These are phyloP conservation scores for Viola odorata DNA, from an alignment of 345 rosid genomes.

Conservation along the genomic window DNA sequence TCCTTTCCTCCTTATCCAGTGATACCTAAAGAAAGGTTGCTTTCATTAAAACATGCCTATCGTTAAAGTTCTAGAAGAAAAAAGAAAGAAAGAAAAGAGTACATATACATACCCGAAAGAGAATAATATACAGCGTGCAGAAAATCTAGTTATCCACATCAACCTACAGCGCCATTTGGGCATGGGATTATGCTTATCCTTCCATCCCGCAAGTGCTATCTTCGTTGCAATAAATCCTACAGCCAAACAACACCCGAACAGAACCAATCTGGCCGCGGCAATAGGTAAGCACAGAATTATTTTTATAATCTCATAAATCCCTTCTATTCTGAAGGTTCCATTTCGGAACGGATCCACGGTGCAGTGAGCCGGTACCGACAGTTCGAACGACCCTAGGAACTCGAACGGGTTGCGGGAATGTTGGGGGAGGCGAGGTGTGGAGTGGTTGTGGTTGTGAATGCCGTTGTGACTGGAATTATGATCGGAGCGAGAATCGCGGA, in stretches of 20 bases:
- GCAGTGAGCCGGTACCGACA: conserved; percentile 40
- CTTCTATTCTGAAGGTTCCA: conserved; percentile 43
- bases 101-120: conserved; percentile 61
- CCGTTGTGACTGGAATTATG: conserved; percentile 2
- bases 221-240: conserved; percentile 71
- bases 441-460: conserved; percentile 7
- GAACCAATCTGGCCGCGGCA: conserved; percentile 48
- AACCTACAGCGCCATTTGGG: conserved; percentile 75
- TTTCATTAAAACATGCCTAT: not conserved
- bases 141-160: conserved; percentile 89
- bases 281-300: conserved; percentile 64
- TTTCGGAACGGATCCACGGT: conserved; percentile 78
- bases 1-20: conserved; percentile 90
- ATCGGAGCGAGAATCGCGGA: conserved; percentile 27
- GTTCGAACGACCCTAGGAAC: conserved; percentile 49
- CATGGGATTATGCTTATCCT: conserved; percentile 79
- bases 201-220: conserved; percentile 75
- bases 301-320: conserved; percentile 72
- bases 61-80: not conserved
- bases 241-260: conserved; percentile 57
- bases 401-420: conserved; percentile 41
- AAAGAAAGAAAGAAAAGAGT: not conserved
- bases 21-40: conserved; percentile 44
- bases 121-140: conserved; percentile 72
- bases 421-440: not conserved